Conservation (phyloP, 2,329 filamentous ascomycete genomes). For the Zymoseptoria crescenta region DNA sequence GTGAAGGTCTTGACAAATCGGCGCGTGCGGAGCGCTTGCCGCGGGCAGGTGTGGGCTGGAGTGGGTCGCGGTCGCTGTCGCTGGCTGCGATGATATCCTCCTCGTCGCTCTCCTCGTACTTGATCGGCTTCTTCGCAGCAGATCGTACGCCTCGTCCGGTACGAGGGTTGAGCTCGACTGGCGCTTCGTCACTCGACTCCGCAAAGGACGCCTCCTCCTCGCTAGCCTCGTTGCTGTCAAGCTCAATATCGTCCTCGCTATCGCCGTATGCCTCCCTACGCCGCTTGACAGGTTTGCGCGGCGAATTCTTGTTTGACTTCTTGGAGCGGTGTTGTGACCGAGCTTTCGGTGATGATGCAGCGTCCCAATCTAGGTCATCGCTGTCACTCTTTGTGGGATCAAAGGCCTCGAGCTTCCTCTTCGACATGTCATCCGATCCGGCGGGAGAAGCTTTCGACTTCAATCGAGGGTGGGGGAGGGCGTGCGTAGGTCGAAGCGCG, state of each 20-base stretch:
- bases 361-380: slow-evolving; percentile 32
- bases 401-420: slow-evolving; percentile 33
- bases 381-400: slow-evolving; percentile 31
- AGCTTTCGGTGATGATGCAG: slow-evolving; percentile 15
- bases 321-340: slow-evolving; percentile 18
- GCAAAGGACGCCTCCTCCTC: slow-evolving; percentile 37
- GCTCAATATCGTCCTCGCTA: slow-evolving; percentile 41
- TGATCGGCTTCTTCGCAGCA: slow-evolving; percentile 47
- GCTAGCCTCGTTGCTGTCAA: slow-evolving; percentile 31
- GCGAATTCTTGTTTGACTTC: slow-evolving; percentile 20
- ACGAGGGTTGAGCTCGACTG: slow-evolving; percentile 46
- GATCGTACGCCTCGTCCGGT: slow-evolving; percentile 50
- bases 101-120: slow-evolving; percentile 49
- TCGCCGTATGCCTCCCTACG: slow-evolving; percentile 33
- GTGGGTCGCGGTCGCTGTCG: slow-evolving; percentile 24
- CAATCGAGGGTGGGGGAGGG: background rate
- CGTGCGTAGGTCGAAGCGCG: background rate
- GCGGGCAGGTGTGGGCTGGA: slow-evolving; percentile 12
- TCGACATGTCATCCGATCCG: slow-evolving; percentile 10
- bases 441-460: background rate
- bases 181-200: slow-evolving; percentile 40
- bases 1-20: slow-evolving; percentile 13
- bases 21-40: slow-evolving; percentile 7
- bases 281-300: slow-evolving; percentile 24
- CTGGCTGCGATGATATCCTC: slow-evolving; percentile 39